Evolutionary conservation across 805 yeast genomes (phyloP).

Genomic region (Candida awuae): DNA sequence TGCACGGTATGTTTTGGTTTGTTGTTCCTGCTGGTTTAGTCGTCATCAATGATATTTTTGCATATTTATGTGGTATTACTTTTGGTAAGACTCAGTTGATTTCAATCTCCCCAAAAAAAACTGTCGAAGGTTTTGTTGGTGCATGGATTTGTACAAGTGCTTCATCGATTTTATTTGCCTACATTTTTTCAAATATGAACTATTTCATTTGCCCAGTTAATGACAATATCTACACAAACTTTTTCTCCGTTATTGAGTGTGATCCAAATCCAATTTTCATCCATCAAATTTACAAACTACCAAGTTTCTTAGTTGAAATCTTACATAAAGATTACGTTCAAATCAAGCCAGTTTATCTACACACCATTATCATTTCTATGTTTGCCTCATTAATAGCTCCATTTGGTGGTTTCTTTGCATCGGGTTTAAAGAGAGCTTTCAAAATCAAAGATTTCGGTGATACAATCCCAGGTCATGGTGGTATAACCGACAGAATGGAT

Average conservation of each 20-base stretch:
- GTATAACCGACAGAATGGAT: constrained; percentile 94
- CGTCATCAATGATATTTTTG: constrained; percentile 90
- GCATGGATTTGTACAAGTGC: constrained; percentile 93
- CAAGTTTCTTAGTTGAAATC: constrained; percentile 50
- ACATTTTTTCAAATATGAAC: constrained; percentile 52
- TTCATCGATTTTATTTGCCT: constrained; percentile 60
- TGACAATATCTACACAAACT: constrained; percentile 32
- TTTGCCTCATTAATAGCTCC: constrained; percentile 97
- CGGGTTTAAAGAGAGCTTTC: constrained; percentile 95
- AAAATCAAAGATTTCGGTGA: constrained; percentile 96
- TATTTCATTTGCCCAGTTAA: constrained; percentile 84
- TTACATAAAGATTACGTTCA: constrained; percentile 39
- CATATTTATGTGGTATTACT: constrained; percentile 93
- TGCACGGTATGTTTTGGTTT: constrained; percentile 92
- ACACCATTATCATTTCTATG: constrained; percentile 76
- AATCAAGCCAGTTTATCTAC: constrained; percentile 84
- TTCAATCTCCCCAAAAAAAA: constrained; percentile 92
- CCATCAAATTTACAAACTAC: constrained; percentile 70
- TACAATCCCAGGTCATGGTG: constrained; percentile 98
- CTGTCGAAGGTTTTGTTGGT: constrained; percentile 95
- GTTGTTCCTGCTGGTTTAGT: constrained; percentile 86
- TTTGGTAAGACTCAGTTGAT: constrained; percentile 90
- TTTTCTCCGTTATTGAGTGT: constrained; percentile 59
- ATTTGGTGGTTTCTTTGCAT: constrained; percentile 96
- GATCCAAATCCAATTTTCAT: constrained; percentile 85